A percentile compares a stretch with the other conserved stretches of the same genome.
phyloP scores from a whole-genome alignment of 306 rosid species.

The Begonia peltatifolia region DNA sequence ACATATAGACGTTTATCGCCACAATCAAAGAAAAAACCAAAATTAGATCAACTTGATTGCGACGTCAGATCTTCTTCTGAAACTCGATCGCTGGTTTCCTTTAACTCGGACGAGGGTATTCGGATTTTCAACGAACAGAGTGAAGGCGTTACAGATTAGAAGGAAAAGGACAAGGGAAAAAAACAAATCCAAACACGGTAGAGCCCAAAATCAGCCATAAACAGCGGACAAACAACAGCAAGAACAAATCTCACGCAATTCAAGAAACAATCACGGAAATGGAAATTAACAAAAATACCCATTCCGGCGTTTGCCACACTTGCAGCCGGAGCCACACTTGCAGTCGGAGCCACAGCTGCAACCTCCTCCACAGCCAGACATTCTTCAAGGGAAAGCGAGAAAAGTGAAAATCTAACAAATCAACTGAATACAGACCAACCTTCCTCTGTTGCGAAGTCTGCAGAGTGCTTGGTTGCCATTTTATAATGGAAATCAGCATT shows the following conservation, averaged over 20 bases:
- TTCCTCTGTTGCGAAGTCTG: conserved; percentile 4
- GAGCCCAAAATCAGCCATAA: neutral
- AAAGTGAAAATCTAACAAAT: neutral
- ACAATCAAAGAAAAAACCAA: no score
- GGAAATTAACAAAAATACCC: neutral
- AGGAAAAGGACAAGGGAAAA: neutral
- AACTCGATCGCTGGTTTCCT: no score
- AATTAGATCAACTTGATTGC: no score
- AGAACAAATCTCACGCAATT: neutral
- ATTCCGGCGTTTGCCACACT: conserved; percentile 20
- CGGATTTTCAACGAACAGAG: no score
- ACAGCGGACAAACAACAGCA: neutral
- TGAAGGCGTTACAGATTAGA: no score
- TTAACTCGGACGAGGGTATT: no score
- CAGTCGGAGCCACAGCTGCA: neutral
- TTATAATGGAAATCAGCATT: conserved; percentile 6
- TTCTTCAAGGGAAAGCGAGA: conserved; percentile 1
- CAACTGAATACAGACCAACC: neutral
- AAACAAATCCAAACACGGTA: neutral
- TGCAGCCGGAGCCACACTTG: conserved; percentile 13
- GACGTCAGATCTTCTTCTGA: no score
- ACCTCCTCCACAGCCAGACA: conserved; percentile 9
- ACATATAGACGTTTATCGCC: neutral
- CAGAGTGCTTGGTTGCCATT: neutral
- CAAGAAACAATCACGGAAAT: neutral